Conservation (phyloP, 1,284 basidiomycete genomes). For the Megacollybia platyphylla region DNA sequence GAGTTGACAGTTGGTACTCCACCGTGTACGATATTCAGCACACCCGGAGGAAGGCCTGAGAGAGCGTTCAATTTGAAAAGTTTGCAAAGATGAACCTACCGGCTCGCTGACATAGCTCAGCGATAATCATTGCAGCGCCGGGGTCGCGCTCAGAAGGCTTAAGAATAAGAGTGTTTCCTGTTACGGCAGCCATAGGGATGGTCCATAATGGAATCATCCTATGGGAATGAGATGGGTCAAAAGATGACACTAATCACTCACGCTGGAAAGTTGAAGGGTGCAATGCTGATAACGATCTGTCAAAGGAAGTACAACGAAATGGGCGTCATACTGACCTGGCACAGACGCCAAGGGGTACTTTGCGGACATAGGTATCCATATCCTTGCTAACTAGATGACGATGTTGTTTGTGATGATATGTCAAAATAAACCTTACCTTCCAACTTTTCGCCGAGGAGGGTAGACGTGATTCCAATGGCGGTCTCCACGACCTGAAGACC, state of each 20-base stretch:
- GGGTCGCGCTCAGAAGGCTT: constrained; percentile 97
- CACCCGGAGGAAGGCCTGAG: constrained; percentile 63
- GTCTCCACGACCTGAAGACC: constrained; percentile 93
- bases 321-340: constrained; percentile 14
- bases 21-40: constrained; percentile 86
- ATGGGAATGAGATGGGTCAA: constrained; percentile 5
- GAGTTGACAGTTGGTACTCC: constrained; percentile 84
- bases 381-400: constrained; percentile 68
- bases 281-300: constrained; percentile 32
- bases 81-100: constrained; percentile 21
- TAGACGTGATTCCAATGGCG: constrained; percentile 74
- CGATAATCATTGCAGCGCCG: constrained; percentile 95
- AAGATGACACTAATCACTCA: constrained; percentile 21
- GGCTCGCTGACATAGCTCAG: constrained; percentile 83
- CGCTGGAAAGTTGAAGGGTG: constrained; percentile 93
- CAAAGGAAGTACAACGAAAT: too few species aligned
- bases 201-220: constrained; percentile 98
- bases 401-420: not conserved
- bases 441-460: constrained; percentile 80
- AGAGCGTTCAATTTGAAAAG: constrained; percentile 3
- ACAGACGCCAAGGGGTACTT: constrained; percentile 70
- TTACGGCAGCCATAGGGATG: constrained; percentile 80
- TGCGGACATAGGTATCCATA: constrained; percentile 90
- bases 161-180: constrained; percentile 88
- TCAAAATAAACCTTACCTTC: constrained; percentile 44